These are phyloP conservation scores for Aphanomyces euteiches DNA, from an alignment of 352 stramenopile species.

Conservation along the genomic window DNA sequence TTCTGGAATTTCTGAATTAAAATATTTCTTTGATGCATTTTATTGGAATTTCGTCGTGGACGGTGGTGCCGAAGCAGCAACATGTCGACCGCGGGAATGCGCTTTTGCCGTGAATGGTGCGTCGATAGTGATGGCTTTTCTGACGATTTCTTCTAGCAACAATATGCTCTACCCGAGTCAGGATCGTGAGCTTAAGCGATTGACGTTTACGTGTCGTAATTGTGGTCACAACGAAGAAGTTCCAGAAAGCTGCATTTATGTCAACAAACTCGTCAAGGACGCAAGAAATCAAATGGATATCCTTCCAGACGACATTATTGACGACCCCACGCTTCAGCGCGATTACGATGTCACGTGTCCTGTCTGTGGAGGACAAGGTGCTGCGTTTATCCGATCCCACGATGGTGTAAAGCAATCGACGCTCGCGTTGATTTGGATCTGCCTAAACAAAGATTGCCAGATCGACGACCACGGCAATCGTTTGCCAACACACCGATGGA, in stretches of 20 bases:
- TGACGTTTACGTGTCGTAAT: conserved; percentile 85
- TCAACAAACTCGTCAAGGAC: conserved; percentile 86
- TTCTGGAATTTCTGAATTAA: no score
- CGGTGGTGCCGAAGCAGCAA: conserved; percentile 2
- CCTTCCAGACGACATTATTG: conserved; percentile 79
- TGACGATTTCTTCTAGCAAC: conserved; percentile 50
- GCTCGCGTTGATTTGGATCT: conserved; percentile 84
- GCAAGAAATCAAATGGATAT: conserved; percentile 82
- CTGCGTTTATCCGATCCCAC: conserved; percentile 85
- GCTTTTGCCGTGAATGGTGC: conserved; percentile 85
- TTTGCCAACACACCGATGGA: conserved; percentile 81
- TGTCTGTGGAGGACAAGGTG: conserved; percentile 70
- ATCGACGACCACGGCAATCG: conserved; percentile 81
- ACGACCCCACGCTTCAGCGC: conserved; percentile 84
- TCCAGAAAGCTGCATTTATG: conserved; percentile 90
- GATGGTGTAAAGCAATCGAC: conserved; percentile 86
- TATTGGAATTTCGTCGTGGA: background rate
- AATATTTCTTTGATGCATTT: no score
- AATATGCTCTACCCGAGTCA: conserved; percentile 90
- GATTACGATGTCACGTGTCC: conserved; percentile 83
- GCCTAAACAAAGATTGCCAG: conserved; percentile 84
- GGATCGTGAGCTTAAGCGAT: conserved; percentile 75
- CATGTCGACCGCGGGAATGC: conserved; percentile 70
- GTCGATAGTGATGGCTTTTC: conserved; percentile 27
- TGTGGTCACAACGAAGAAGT: conserved; percentile 83